Percentiles rank a stretch among this genome's conserved stretches.
phyloP scores from a whole-genome alignment of 768 basidiomycete species.

The Russula olivacea region DNA sequence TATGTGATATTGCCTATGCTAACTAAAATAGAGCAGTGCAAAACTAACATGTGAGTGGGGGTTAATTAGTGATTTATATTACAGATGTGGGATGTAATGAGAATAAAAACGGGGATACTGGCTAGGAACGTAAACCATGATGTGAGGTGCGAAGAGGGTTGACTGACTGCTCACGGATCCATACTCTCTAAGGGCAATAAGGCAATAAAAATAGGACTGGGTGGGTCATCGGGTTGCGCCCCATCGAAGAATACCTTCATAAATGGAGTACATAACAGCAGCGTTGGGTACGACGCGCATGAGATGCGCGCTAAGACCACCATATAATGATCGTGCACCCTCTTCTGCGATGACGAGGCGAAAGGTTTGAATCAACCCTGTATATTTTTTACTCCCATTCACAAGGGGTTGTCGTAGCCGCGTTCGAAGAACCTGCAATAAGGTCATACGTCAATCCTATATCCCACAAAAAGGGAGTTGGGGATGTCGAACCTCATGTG shows the following conservation, averaged over 20 bases:
- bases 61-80: neutral
- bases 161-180: conserved; percentile 5
- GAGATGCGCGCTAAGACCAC: conserved; percentile 89
- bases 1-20: conserved; percentile 15
- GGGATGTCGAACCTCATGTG: conserved; percentile 75
- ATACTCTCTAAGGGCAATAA: conserved; percentile 3
- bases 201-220: conserved; percentile 1
- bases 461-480: neutral
- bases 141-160: neutral
- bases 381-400: conserved; percentile 76
- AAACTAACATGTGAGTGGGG: conserved; percentile 11
- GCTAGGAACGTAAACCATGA: neutral
- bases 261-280: conserved; percentile 94
- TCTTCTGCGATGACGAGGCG: conserved; percentile 85
- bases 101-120: neutral
- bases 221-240: conserved; percentile 22
- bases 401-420: conserved; percentile 84
- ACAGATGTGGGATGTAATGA: conserved; percentile 8
- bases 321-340: conserved; percentile 78
- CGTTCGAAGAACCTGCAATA: conserved; percentile 75
- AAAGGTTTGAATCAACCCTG: conserved; percentile 78
- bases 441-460: neutral
- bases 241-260: conserved; percentile 77
- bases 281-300: conserved; percentile 98
- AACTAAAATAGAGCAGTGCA: neutral